A percentile compares a stretch with the other conserved stretches of the same genome.
phyloP scores from a whole-genome alignment of 2,329 filamentous ascomycete species.

The Talaromyces sp. region DNA sequence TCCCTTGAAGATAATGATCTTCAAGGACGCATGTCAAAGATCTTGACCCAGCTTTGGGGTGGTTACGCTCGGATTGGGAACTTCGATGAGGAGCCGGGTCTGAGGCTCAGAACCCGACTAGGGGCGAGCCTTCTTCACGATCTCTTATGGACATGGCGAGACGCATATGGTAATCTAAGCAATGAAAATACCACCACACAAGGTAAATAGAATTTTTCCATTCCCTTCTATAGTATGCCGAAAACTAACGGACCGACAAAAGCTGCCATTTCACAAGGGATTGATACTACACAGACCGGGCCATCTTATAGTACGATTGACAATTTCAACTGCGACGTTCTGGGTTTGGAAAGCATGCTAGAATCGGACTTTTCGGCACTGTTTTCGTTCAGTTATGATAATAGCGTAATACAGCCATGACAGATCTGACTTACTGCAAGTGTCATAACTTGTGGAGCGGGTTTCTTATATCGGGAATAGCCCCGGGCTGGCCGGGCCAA shows the following conservation, averaged over 20 bases:
- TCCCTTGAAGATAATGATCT: conserved; percentile 26
- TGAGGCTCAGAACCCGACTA: conserved; percentile 21
- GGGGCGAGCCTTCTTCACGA: conserved; percentile 25
- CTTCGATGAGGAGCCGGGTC: conserved; percentile 18
- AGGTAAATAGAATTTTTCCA: not conserved
- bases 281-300: not conserved
- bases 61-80: conserved; percentile 16
- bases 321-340: not conserved
- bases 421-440: not conserved
- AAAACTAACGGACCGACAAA: not conserved
- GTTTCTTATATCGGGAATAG: no score
- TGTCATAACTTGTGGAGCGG: no score
- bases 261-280: not conserved
- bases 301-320: not conserved
- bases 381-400: conserved; percentile 16
- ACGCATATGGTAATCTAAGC: conserved; percentile 22
- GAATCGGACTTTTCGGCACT: conserved; percentile 21
- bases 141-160: conserved; percentile 24
- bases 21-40: conserved; percentile 23
- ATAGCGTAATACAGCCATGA: not conserved
- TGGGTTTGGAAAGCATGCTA: conserved; percentile 20
- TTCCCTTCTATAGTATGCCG: not conserved
- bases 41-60: conserved; percentile 24
- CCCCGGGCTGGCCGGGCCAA: not conserved
- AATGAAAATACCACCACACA: not conserved